A percentile compares a stretch with the other conserved stretches of the same genome.
These are phyloP conservation scores for Xylogone sp. DNA, from an alignment of 2,329 filamentous ascomycete genomes.

Conservation along the genomic window DNA sequence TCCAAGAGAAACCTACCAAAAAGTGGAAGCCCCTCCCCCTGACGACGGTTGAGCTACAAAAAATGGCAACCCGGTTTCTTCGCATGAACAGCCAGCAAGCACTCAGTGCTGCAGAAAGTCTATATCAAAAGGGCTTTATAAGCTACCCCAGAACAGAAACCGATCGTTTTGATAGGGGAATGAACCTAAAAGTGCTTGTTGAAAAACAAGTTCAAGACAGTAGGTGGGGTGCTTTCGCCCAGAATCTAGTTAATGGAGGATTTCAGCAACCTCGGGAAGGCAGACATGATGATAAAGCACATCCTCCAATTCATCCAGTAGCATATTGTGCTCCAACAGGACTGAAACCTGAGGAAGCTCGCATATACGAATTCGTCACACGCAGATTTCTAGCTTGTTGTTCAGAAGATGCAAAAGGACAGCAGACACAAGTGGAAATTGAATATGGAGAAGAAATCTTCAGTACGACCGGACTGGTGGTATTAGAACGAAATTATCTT, in stretches of 20 bases:
- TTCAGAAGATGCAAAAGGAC: constrained; percentile 89
- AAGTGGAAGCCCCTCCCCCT: constrained; percentile 93
- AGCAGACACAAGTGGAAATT: constrained; percentile 79
- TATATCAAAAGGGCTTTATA: constrained; percentile 95
- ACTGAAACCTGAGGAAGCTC: constrained; percentile 64
- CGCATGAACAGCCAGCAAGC: constrained; percentile 88
- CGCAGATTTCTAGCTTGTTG: constrained; percentile 93
- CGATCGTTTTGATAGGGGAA: constrained; percentile 87
- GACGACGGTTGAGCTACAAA: constrained; percentile 94
- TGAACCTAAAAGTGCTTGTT: constrained; percentile 76
- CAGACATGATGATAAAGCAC: constrained; percentile 89
- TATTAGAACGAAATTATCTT: constrained; percentile 86
- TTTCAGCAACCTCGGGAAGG: constrained; percentile 82
- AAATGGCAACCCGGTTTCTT: constrained; percentile 85
- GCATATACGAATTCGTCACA: constrained; percentile 88
- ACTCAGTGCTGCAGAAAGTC: constrained; percentile 80
- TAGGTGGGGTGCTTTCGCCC: constrained; percentile 78
- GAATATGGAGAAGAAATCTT: constrained; percentile 81
- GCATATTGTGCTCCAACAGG: constrained; percentile 66
- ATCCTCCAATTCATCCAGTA: constrained; percentile 95
- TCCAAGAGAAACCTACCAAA: constrained; percentile 85
- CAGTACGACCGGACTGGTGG: constrained; percentile 75
- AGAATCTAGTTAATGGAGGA: constrained; percentile 66
- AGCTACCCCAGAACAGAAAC: constrained; percentile 98
- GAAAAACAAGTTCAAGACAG: constrained; percentile 77